phyloP scores from a whole-genome alignment of 257 asterid genomes.

The Petrea volubilis region DNA sequence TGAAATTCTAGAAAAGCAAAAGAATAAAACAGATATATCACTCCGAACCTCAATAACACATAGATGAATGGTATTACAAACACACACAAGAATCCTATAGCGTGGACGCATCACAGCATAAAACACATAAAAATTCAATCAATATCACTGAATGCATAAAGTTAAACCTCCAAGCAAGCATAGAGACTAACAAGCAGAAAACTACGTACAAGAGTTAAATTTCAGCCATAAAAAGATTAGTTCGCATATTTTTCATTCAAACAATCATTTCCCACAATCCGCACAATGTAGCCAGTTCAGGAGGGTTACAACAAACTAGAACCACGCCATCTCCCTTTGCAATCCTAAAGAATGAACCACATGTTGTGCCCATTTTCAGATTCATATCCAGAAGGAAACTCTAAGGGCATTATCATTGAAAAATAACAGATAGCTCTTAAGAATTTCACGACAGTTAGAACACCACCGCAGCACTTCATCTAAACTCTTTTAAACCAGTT shows the following conservation, averaged over 20 bases:
- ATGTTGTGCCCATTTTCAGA: neutral
- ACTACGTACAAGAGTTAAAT: neutral
- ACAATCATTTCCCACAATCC: neutral
- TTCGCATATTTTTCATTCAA: neutral
- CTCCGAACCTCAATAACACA: constrained; percentile 13
- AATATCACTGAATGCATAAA: constrained; percentile 11
- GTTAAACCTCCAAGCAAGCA: neutral
- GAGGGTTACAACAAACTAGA: neutral
- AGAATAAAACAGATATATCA: neutral
- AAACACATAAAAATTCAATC: neutral
- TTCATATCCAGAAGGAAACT: neutral
- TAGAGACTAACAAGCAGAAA: neutral
- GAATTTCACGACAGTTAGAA: neutral
- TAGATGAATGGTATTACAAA: constrained; percentile 17
- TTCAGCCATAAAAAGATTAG: neutral
- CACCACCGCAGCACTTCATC: neutral
- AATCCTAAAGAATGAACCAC: neutral
- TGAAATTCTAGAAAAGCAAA: constrained; percentile 8
- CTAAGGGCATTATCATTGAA: neutral
- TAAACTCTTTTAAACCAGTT: neutral
- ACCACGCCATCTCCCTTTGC: neutral
- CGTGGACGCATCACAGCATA: neutral
- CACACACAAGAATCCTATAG: constrained; percentile 18
- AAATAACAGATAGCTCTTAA: neutral
- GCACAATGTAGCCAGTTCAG: neutral